Conservation (phyloP, 2,329 filamentous ascomycete genomes). For the Rhynchosporium agropyri region DNA sequence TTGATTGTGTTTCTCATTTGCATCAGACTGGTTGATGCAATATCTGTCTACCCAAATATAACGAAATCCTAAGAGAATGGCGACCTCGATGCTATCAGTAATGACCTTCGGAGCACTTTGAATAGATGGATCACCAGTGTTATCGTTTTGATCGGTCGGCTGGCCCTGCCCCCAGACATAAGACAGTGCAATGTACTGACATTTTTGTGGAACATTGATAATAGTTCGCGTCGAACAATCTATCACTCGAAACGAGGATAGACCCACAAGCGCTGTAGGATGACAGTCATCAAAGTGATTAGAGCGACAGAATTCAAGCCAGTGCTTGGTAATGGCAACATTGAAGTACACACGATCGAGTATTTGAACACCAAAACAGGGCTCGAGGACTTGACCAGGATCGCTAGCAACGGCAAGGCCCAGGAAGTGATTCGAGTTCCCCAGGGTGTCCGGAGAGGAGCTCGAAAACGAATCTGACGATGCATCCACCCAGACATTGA, state of each 20-base stretch:
- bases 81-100: neutral
- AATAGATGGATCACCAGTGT: neutral
- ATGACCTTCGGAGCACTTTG: neutral
- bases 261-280: neutral
- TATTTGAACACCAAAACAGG: neutral
- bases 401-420: neutral
- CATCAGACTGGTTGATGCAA: conserved; percentile 7
- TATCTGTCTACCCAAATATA: conserved; percentile 3
- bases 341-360: neutral
- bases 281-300: neutral
- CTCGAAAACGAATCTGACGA: no score
- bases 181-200: neutral
- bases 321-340: neutral
- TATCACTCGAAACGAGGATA: conserved; percentile 6
- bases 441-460: no score
- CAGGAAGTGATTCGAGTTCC: neutral
- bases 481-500: neutral
- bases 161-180: conserved; percentile 2
- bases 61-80: neutral
- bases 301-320: neutral
- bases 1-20: neutral
- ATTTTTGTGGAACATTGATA: neutral
- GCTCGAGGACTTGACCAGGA: neutral
- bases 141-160: neutral
- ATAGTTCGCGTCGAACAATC: neutral